These are phyloP conservation scores for Byssochlamys sp. DNA, from an alignment of 2,329 filamentous ascomycete species.

Conservation along the genomic window DNA sequence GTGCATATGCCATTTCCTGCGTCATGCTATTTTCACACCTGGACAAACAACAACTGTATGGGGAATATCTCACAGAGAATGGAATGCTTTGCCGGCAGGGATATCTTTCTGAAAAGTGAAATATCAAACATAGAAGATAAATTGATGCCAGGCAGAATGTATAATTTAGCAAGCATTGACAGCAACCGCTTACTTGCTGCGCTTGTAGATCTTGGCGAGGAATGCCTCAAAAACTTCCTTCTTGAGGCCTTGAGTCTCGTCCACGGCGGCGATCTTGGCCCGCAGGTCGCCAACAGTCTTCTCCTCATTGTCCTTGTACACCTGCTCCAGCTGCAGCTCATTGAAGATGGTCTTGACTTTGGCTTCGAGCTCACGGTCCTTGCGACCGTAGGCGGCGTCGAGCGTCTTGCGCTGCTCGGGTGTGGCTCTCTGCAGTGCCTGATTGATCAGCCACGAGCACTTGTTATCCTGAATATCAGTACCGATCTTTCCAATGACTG, in stretches of 20 bases:
- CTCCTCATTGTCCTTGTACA: constrained; percentile 85
- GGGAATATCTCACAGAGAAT: background rate
- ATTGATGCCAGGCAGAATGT: background rate
- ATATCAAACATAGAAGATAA: background rate
- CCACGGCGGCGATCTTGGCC: constrained; percentile 64
- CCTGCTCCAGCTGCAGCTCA: constrained; percentile 71
- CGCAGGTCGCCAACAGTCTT: constrained; percentile 69
- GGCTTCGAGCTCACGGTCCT: constrained; percentile 73
- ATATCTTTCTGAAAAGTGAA: background rate
- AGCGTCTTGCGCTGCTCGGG: constrained; percentile 80
- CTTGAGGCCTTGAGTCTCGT: constrained; percentile 82
- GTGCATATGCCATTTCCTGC: background rate
- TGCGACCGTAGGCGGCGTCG: constrained; percentile 87
- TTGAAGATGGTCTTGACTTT: constrained; percentile 81
- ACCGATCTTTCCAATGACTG: constrained; percentile 93
- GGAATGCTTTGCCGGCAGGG: background rate
- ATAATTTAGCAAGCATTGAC: background rate
- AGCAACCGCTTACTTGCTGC: constrained; percentile 63
- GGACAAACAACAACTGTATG: background rate
- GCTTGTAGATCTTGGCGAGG: constrained; percentile 94
- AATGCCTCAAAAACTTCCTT: constrained; percentile 83
- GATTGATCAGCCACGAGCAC: constrained; percentile 96
- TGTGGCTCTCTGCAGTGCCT: constrained; percentile 69
- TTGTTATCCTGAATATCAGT: constrained; percentile 99
- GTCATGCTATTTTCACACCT: background rate